These are phyloP conservation scores for Yamadazyma ubonensis DNA, from an alignment of 805 yeast genomes.

Conservation along the genomic window DNA sequence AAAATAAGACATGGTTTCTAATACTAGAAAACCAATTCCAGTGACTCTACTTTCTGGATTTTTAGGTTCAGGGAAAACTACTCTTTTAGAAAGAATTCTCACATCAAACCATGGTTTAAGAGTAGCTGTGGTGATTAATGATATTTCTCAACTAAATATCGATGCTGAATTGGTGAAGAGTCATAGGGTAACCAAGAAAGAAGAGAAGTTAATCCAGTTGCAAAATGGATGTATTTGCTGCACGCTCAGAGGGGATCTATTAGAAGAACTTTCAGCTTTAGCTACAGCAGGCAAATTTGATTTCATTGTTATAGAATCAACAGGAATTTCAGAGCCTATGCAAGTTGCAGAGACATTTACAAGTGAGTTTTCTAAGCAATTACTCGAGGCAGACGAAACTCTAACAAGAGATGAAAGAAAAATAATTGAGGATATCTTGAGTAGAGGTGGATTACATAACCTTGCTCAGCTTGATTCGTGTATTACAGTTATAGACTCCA, in stretches of 20 bases:
- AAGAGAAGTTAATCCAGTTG: not conserved
- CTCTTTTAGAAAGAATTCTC: not conserved
- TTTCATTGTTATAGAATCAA: not conserved
- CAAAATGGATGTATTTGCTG: not conserved
- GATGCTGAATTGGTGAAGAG: not conserved
- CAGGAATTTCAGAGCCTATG: not conserved
- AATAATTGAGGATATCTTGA: not conserved
- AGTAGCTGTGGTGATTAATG: not conserved
- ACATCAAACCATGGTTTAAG: not conserved
- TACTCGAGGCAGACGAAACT: not conserved
- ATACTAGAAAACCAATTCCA: not conserved
- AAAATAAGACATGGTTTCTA: not conserved
- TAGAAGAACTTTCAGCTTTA: not conserved
- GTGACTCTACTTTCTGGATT: not conserved
- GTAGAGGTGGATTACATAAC: not conserved
- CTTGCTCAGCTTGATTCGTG: not conserved
- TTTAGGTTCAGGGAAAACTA: slow-evolving; percentile 1
- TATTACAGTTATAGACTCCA: not conserved
- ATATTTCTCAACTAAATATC: not conserved
- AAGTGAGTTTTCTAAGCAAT: not conserved
- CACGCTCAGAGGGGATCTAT: not conserved
- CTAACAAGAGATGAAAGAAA: not conserved
- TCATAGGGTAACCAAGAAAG: not conserved
- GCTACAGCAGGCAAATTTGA: not conserved
- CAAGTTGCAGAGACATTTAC: not conserved